These are phyloP conservation scores for Didymosphaeria variabile DNA, from an alignment of 2,329 filamentous ascomycete species.

Conservation along the genomic window DNA sequence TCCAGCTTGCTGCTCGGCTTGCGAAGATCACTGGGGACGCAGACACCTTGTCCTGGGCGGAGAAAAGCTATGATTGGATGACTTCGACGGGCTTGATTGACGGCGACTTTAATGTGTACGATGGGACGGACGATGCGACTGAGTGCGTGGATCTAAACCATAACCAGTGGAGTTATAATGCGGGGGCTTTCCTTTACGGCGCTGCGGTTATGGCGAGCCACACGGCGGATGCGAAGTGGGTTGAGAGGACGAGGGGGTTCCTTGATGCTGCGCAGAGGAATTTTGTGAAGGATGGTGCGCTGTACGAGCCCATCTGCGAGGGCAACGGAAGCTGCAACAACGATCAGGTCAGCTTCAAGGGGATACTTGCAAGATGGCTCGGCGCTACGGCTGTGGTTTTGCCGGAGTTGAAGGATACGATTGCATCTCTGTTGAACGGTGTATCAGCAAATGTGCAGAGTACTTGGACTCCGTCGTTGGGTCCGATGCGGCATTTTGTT, in stretches of 20 bases:
- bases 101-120: constrained; percentile 60
- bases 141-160: constrained; percentile 53
- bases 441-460: constrained; percentile 15
- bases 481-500: constrained; percentile 27
- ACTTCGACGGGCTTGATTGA: constrained; percentile 58
- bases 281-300: constrained; percentile 31
- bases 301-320: constrained; percentile 71
- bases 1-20: constrained; percentile 79
- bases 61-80: constrained; percentile 67
- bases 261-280: constrained; percentile 35
- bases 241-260: constrained; percentile 46
- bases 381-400: constrained; percentile 34
- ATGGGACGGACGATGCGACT: constrained; percentile 55
- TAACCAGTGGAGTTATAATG: constrained; percentile 59
- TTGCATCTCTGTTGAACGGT: constrained; percentile 14
- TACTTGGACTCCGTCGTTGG: constrained; percentile 14
- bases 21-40: constrained; percentile 70
- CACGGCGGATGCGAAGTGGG: constrained; percentile 32
- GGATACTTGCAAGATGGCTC: constrained; percentile 37
- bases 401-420: constrained; percentile 26
- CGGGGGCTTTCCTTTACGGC: constrained; percentile 64
- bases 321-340: constrained; percentile 64
- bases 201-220: constrained; percentile 38
- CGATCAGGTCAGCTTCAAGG: constrained; percentile 76
- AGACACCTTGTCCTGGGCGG: constrained; percentile 65